Percentiles rank a stretch among this genome's conserved stretches.
These are phyloP conservation scores for Epichloe sibirici DNA, from an alignment of 2,329 filamentous ascomycete species.

Conservation along the genomic window DNA sequence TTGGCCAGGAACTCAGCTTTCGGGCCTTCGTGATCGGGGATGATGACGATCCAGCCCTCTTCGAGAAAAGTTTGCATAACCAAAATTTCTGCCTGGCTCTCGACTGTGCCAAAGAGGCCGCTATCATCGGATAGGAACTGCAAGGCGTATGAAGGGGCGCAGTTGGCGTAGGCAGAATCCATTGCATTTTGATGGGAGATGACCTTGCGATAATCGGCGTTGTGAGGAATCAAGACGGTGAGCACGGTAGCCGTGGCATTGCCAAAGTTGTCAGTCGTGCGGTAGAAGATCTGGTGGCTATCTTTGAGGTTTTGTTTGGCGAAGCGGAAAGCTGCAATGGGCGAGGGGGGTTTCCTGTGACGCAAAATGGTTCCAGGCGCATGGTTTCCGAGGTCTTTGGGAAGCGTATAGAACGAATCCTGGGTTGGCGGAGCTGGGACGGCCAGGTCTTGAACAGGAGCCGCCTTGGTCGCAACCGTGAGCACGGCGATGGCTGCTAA, in stretches of 20 bases:
- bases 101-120: slow-evolving; percentile 24
- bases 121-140: slow-evolving; percentile 9
- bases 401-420: slow-evolving; percentile 10
- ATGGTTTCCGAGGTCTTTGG: neutral
- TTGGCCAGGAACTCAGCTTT: slow-evolving; percentile 29
- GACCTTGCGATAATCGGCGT: slow-evolving; percentile 17
- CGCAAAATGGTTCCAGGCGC: slow-evolving; percentile 8
- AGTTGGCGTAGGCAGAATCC: slow-evolving; percentile 26
- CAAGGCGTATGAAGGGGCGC: slow-evolving; percentile 14
- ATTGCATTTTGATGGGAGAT: slow-evolving; percentile 31
- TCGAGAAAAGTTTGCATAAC: slow-evolving; percentile 19
- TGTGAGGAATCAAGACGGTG: slow-evolving; percentile 25
- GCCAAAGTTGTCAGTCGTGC: slow-evolving; percentile 23
- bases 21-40: slow-evolving; percentile 35
- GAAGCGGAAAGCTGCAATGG: slow-evolving; percentile 6
- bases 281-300: slow-evolving; percentile 25
- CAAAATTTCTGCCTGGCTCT: slow-evolving; percentile 11
- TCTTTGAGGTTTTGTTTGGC: slow-evolving; percentile 10
- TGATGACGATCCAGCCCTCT: slow-evolving; percentile 35
- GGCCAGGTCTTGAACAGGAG: neutral
- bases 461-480: no score
- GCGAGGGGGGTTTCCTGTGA: slow-evolving; percentile 5
- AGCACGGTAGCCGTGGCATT: slow-evolving; percentile 24
- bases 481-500: no score
- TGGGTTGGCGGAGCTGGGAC: slow-evolving; percentile 6